A percentile compares a stretch with the other conserved stretches of the same genome.
phyloP scores from a whole-genome alignment of 2,329 filamentous ascomycete species.

The Stachybotrys echinatus region DNA sequence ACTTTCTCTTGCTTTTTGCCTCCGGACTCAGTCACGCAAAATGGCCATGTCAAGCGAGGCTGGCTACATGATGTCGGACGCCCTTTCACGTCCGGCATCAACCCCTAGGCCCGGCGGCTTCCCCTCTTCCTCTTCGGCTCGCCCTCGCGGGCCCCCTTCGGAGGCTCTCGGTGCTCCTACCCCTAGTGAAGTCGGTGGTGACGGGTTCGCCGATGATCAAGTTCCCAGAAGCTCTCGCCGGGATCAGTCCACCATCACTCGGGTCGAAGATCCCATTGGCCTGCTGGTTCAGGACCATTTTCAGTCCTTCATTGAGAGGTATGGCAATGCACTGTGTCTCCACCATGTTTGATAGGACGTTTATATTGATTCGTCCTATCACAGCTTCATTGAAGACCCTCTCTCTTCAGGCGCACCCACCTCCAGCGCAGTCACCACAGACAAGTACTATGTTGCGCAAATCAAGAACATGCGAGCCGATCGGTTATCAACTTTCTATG shows the following conservation, averaged over 20 bases:
- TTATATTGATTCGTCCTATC: not conserved
- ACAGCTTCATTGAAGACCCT: slow-evolving; percentile 64
- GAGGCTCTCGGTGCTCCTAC: slow-evolving; percentile 54
- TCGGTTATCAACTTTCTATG: slow-evolving; percentile 77
- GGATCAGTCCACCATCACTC: slow-evolving; percentile 52
- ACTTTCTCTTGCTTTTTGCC: not conserved
- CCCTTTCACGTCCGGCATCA: slow-evolving; percentile 33
- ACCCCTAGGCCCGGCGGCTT: slow-evolving; percentile 39
- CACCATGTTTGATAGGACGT: not conserved
- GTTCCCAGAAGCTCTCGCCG: slow-evolving; percentile 47
- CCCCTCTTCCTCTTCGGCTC: slow-evolving; percentile 46
- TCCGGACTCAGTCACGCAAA: slow-evolving; percentile 5
- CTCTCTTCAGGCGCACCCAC: slow-evolving; percentile 56
- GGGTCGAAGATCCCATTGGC: slow-evolving; percentile 72
- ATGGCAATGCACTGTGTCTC: slow-evolving; percentile 15
- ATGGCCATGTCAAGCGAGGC: slow-evolving; percentile 53
- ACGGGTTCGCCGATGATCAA: slow-evolving; percentile 61
- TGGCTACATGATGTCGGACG: slow-evolving; percentile 54
- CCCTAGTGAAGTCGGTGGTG: slow-evolving; percentile 57
- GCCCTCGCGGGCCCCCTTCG: slow-evolving; percentile 55
- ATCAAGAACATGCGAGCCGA: slow-evolving; percentile 72
- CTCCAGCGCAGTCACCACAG: slow-evolving; percentile 67
- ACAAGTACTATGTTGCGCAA: slow-evolving; percentile 81
- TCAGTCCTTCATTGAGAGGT: slow-evolving; percentile 76
- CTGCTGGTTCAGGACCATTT: slow-evolving; percentile 71